Conservation (phyloP, 1,284 basidiomycete species). For the Cryptococcus floricola region DNA sequence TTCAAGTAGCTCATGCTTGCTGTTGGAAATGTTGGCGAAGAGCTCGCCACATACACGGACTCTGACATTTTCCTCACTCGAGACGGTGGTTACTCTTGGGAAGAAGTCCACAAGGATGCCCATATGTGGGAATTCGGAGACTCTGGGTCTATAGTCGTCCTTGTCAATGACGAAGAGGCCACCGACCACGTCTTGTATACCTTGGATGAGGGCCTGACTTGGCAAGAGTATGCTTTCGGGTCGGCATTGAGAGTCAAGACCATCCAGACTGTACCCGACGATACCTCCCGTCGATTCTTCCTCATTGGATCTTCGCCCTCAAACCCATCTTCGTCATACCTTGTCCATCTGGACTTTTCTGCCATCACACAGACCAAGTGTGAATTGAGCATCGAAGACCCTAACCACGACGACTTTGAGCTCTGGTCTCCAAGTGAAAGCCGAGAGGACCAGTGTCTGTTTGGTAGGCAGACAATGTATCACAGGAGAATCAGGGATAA, state of each 20-base stretch:
- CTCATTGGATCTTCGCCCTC: slow-evolving; percentile 67
- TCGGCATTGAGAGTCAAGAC: slow-evolving; percentile 69
- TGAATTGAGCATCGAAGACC: slow-evolving; percentile 63
- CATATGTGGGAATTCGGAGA: slow-evolving; percentile 98
- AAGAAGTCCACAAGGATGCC: slow-evolving; percentile 96
- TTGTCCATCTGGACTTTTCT: slow-evolving; percentile 86
- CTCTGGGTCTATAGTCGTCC: slow-evolving; percentile 85
- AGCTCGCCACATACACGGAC: slow-evolving; percentile 73
- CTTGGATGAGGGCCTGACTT: slow-evolving; percentile 78
- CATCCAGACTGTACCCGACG: slow-evolving; percentile 84
- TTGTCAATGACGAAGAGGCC: slow-evolving; percentile 91
- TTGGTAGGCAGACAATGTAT: slow-evolving; percentile 82
- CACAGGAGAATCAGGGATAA: slow-evolving; percentile 75
- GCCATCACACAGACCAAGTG: slow-evolving; percentile 70
- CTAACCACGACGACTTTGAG: slow-evolving; percentile 84
- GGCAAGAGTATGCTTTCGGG: slow-evolving; percentile 84
- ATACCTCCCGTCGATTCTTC: slow-evolving; percentile 88
- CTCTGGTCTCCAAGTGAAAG: slow-evolving; percentile 88
- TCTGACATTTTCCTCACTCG: slow-evolving; percentile 94
- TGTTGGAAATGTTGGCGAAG: slow-evolving; percentile 92
- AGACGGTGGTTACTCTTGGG: slow-evolving; percentile 96
- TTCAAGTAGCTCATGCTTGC: slow-evolving; percentile 69
- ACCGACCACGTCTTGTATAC: slow-evolving; percentile 86
- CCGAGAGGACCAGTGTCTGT: slow-evolving; percentile 71
- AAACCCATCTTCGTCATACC: slow-evolving; percentile 57